These are phyloP conservation scores for Sequoiadendron giganteum DNA, from an alignment of 75 land plant species.

Conservation along the genomic window DNA sequence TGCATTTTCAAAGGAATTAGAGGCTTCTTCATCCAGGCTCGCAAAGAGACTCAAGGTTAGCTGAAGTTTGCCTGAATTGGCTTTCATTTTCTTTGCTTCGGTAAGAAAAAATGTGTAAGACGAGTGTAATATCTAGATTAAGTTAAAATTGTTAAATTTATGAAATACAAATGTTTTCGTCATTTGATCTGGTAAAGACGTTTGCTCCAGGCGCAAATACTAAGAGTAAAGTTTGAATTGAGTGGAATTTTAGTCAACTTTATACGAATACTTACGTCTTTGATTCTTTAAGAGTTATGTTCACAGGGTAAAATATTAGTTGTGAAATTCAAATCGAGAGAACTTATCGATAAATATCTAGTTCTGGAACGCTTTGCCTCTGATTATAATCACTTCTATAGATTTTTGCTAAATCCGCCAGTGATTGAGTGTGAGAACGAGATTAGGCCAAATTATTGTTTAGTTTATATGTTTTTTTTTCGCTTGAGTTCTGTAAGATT, in stretches of 20 bases:
- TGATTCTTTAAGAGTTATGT: not conserved
- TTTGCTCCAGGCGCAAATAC: not conserved
- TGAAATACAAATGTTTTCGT: not conserved
- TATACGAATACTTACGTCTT: not conserved
- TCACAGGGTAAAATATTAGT: not conserved
- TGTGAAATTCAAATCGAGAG: not conserved
- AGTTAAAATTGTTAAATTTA: not conserved
- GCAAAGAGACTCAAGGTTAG: slow-evolving; percentile 54
- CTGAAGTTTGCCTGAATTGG: not conserved
- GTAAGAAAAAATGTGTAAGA: not conserved
- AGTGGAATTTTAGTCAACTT: not conserved
- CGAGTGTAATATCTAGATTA: too few species aligned
- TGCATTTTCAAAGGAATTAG: slow-evolving; percentile 46
- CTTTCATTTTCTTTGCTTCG: not conserved
- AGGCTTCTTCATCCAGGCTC: slow-evolving; percentile 41
- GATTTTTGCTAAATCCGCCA: not conserved
- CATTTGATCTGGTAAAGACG: not conserved
- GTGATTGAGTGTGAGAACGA: not conserved
- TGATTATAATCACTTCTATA: not conserved
- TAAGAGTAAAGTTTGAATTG: not conserved
- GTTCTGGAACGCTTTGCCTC: not conserved
- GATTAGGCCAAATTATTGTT: not conserved
- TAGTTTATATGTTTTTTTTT: not conserved
- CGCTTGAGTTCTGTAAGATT: too few species aligned
- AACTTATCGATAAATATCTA: not conserved